These are phyloP conservation scores for Borovskyia barvae DNA, from an alignment of 208 protist species.

Conservation along the genomic window DNA sequence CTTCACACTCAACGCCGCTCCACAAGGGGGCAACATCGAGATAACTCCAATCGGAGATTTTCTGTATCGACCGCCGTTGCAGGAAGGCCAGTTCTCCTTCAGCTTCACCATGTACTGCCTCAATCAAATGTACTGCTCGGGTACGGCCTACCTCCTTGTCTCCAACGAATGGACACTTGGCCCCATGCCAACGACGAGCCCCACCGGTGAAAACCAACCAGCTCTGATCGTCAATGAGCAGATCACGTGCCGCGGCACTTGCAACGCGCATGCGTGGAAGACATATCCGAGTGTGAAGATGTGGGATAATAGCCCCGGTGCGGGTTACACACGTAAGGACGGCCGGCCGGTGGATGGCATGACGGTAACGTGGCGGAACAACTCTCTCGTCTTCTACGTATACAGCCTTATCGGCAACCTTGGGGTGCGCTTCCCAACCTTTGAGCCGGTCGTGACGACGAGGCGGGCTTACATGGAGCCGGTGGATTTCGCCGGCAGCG, in stretches of 20 bases:
- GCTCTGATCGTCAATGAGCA: constrained; percentile 44
- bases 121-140: constrained; percentile 50
- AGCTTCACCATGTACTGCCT: constrained; percentile 77
- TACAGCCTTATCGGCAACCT: constrained; percentile 79
- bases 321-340: constrained; percentile 53
- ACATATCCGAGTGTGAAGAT: constrained; percentile 51
- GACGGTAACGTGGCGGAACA: constrained; percentile 54
- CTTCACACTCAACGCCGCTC: constrained; percentile 52
- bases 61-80: constrained; percentile 42
- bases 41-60: constrained; percentile 70
- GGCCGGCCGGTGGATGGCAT: constrained; percentile 56
- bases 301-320: constrained; percentile 65
- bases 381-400: constrained; percentile 60
- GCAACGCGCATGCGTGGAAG: constrained; percentile 65
- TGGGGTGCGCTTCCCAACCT: constrained; percentile 81
- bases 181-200: constrained; percentile 23
- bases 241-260: constrained; percentile 73
- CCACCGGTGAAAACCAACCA: constrained; percentile 2
- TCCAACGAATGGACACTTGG: constrained; percentile 41
- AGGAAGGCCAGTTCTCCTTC: constrained; percentile 47
- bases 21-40: constrained; percentile 42
- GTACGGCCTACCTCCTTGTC: constrained; percentile 68
- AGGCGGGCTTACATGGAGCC: constrained; percentile 55
- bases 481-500: constrained; percentile 37
- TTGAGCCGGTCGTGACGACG: constrained; percentile 52